Conservation (phyloP, 768 basidiomycete genomes). For the Asterophora lycoperdoides region DNA sequence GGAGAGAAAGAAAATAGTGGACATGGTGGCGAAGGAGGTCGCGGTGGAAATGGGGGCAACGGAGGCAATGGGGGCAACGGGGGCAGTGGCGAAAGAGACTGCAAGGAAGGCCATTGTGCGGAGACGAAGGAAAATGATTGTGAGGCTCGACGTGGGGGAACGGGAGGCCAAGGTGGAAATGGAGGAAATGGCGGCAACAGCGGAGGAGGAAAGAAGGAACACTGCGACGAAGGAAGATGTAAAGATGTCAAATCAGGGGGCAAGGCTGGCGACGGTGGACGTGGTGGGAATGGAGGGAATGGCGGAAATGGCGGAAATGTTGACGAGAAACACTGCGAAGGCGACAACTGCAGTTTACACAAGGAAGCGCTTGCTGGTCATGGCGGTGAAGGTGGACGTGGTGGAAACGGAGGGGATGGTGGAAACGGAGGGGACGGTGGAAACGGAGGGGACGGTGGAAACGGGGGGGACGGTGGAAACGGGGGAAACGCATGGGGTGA, state of each 20-base stretch:
- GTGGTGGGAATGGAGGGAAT: not conserved
- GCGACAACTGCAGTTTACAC: not conserved
- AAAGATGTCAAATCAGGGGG: not conserved
- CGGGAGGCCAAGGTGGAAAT: not conserved
- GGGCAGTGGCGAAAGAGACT: not conserved
- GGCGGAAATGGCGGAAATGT: not conserved
- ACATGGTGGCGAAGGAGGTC: slow-evolving; percentile 1
- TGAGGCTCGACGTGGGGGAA: too few relatives aligned
- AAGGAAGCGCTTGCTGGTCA: not conserved
- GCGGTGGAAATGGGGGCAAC: not conserved
- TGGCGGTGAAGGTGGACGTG: not conserved
- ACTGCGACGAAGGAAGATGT: not conserved
- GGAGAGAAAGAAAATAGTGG: not conserved
- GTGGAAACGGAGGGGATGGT: not conserved
- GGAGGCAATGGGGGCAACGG: not conserved
- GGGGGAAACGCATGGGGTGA: not conserved
- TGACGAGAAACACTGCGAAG: not conserved
- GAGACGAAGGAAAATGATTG: too few relatives aligned
- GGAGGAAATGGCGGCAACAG: not conserved
- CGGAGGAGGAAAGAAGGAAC: not conserved
- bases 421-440: not conserved
- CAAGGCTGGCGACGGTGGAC: not conserved
- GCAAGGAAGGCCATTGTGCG: too few relatives aligned
- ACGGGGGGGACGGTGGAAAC: not conserved
- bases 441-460: not conserved